Evolutionary conservation across 2,329 filamentous ascomycete species (phyloP), one percentile per base, ranked within the genome.

Genomic region (Aspergillus ruber): DNA sequence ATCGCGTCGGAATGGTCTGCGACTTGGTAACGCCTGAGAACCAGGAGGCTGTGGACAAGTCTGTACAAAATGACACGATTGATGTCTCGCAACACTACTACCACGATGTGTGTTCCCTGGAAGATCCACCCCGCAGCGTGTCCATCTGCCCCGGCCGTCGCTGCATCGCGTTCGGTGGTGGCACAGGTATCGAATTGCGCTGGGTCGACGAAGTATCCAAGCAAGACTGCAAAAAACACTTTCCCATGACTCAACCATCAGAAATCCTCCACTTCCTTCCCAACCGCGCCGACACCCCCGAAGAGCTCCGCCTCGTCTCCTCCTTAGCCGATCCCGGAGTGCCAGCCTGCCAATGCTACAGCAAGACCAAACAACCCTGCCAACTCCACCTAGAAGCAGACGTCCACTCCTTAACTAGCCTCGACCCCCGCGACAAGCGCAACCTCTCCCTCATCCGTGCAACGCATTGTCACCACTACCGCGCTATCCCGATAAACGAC

Each of bases 121-220:
- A 84, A 45, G 81, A 85, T 52, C 79, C 79, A 13, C 83, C 83
- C 10, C 75, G 79, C n/a, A 83, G 80, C 35, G 76, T 85, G 8
- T 78, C 82, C 0, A 78, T 86, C 29, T 84, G 79, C 54, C 82
- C 82, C n/a, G 78, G 82, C 48, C 74, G 80, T 41, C 74, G 76
- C 44, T 84, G 81, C 54, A 78, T 84, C 29, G 82, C 81, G 7
- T 86, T 85, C 67, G 83, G 83, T 12, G 84, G 80, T 52, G 74
- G 76, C 10, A 72, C 75, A 6, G 79, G 82, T 1, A 79, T 85
- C 45, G 82, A 85, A 57, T 67, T 85, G 35, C 81, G 84, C 58
- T 86, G 80, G 75, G 63, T 77, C 10, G 73, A 78, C 50, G 70
- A 73, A 25, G 56, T 70, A 35, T 76, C 69, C 3, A 67, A 70